A percentile compares a stretch with the other conserved stretches of the same genome.
These are phyloP conservation scores for Biscogniauxia sp. DNA, from an alignment of 2,329 filamentous ascomycete genomes.

Conservation along the genomic window DNA sequence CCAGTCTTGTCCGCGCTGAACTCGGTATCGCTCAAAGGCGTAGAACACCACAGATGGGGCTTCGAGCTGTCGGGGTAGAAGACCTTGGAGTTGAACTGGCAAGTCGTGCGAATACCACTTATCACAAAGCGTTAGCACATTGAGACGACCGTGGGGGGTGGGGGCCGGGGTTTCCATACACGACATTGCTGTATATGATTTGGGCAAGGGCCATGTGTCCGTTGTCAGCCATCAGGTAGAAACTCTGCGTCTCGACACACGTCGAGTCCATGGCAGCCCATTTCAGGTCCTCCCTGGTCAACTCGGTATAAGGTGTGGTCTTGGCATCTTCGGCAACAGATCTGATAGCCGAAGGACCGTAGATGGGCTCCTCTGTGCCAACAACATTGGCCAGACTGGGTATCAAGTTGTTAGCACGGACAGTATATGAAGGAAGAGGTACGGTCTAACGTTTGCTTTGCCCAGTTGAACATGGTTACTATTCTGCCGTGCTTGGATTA, in stretches of 20 bases:
- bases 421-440: slow-evolving; percentile 18
- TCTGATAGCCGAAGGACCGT: slow-evolving; percentile 83
- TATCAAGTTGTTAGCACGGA: slow-evolving; percentile 24
- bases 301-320: slow-evolving; percentile 75
- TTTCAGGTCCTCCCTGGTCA: slow-evolving; percentile 73
- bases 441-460: slow-evolving; percentile 75
- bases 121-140: slow-evolving; percentile 19
- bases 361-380: slow-evolving; percentile 94
- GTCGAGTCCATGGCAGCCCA: slow-evolving; percentile 83
- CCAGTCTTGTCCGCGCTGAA: slow-evolving; percentile 81
- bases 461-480: slow-evolving; percentile 82
- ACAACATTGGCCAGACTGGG: slow-evolving; percentile 72
- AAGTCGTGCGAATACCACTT: slow-evolving; percentile 85
- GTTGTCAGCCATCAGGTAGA: slow-evolving; percentile 81
- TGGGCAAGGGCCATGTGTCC: slow-evolving; percentile 79
- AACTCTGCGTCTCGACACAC: slow-evolving; percentile 90
- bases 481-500: background rate
- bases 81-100: slow-evolving; percentile 93
- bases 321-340: slow-evolving; percentile 80
- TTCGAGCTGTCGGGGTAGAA: slow-evolving; percentile 73
- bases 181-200: slow-evolving; percentile 97
- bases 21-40: slow-evolving; percentile 72
- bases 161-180: slow-evolving; percentile 55
- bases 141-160: slow-evolving; percentile 7
- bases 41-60: slow-evolving; percentile 79